Conservation (phyloP, 73 alveolate species). For the Paramecium octaurelia region DNA sequence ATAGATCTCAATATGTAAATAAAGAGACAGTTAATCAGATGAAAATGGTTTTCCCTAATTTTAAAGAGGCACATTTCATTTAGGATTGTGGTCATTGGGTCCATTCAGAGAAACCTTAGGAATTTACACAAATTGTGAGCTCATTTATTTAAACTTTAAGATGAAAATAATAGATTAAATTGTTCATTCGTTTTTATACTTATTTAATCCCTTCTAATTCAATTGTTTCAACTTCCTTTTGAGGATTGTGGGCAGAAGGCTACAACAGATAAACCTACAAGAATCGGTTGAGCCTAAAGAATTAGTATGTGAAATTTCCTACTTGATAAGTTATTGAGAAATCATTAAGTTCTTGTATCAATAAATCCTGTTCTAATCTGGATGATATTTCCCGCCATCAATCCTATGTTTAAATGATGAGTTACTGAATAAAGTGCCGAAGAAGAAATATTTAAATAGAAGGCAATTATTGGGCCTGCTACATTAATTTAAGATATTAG, state of each 20-base stretch:
- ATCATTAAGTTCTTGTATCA: constrained; percentile 66
- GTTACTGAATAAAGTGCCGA: constrained; percentile 69
- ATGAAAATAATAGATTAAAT: not conserved
- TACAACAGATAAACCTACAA: not conserved
- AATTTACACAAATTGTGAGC: not conserved
- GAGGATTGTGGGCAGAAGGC: not conserved
- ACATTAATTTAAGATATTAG: too few species aligned
- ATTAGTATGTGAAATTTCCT: not conserved
- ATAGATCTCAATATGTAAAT: constrained; percentile 34
- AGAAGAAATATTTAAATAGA: constrained; percentile 68
- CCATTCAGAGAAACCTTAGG: constrained; percentile 53
- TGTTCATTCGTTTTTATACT: not conserved
- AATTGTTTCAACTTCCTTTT: not conserved
- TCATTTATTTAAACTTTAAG: not conserved
- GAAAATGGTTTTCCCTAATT: constrained; percentile 36
- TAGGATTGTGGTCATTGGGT: constrained; percentile 63
- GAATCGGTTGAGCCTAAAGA: not conserved
- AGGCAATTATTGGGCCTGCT: not conserved
- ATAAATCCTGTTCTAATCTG: constrained; percentile 79
- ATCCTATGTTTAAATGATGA: constrained; percentile 46
- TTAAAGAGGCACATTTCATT: constrained; percentile 34
- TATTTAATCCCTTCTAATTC: not conserved
- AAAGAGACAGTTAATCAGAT: not conserved
- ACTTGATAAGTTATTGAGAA: not conserved
- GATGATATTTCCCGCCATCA: constrained; percentile 80